phyloP scores from a whole-genome alignment of 1,139 yeast genomes.

The Pichia sp. region DNA sequence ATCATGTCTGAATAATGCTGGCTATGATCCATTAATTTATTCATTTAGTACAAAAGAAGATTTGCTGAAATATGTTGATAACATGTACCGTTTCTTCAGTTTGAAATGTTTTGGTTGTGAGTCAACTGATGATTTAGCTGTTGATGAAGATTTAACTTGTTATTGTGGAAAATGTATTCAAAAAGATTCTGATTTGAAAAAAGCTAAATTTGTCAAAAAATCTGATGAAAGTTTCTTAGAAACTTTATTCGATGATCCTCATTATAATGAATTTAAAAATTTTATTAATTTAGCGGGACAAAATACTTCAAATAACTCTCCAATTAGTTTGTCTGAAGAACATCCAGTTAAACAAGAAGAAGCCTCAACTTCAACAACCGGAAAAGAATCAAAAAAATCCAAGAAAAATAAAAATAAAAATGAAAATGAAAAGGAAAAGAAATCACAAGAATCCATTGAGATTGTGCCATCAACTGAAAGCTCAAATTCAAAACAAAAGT shows the following conservation, averaged over 20 bases:
- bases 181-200: not conserved
- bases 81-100: conserved; percentile 10
- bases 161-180: conserved; percentile 10
- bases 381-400: not conserved
- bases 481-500: not conserved
- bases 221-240: conserved; percentile 2
- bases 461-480: not conserved
- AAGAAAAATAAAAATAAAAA: not conserved
- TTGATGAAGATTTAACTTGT: conserved; percentile 1
- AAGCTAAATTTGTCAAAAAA: not conserved
- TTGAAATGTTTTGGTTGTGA: conserved; percentile 9
- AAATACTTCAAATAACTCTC: not conserved
- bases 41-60: conserved; percentile 4
- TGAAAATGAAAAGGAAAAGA: not conserved
- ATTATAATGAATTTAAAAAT: conserved; percentile 1
- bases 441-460: too few relatives aligned
- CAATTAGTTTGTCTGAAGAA: not conserved
- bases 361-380: too few relatives aligned
- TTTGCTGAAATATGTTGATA: conserved; percentile 9
- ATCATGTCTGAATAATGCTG: conserved; percentile 5
- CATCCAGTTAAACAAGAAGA: not conserved
- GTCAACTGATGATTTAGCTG: conserved; percentile 1
- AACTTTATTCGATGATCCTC: conserved; percentile 5
- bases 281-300: not conserved
- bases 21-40: conserved; percentile 8